These are phyloP conservation scores for Diphasiastrum complanatum DNA, from an alignment of 83 land plant genomes.

Conservation along the genomic window DNA sequence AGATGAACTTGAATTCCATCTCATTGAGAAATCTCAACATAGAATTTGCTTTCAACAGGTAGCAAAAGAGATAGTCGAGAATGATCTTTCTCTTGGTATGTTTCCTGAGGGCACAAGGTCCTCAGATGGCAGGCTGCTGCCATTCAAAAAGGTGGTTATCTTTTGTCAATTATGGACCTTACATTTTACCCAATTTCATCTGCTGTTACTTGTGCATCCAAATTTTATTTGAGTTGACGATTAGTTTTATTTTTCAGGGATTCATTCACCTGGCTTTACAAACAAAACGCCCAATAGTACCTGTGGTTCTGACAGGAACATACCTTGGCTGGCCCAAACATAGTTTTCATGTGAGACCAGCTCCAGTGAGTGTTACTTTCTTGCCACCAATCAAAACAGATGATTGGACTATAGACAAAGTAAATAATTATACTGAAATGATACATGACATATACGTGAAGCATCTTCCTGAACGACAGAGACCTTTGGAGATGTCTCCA, in stretches of 20 bases:
- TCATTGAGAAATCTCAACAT: not conserved
- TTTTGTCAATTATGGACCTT: not conserved
- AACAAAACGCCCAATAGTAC: slow-evolving; percentile 40
- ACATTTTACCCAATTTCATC: not conserved
- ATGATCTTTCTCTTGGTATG: slow-evolving; percentile 37
- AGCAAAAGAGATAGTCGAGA: slow-evolving; percentile 28
- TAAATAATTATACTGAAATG: slow-evolving; percentile 31
- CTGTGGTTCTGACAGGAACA: slow-evolving; percentile 43
- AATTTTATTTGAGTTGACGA: not conserved
- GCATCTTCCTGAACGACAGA: slow-evolving; percentile 44
- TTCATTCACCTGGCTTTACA: slow-evolving; percentile 46
- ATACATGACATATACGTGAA: slow-evolving; percentile 31
- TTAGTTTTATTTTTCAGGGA: slow-evolving; percentile 33
- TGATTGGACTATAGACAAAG: slow-evolving; percentile 36
- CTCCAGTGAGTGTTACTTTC: slow-evolving; percentile 36
- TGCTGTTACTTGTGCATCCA: not conserved
- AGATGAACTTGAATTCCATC: not conserved
- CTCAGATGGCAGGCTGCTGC: slow-evolving; percentile 39
- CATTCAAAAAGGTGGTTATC: slow-evolving; percentile 39
- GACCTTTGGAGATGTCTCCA: slow-evolving; percentile 34
- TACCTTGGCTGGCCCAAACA: slow-evolving; percentile 46
- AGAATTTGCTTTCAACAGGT: slow-evolving; percentile 19
- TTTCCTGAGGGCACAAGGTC: slow-evolving; percentile 55
- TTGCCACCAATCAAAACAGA: slow-evolving; percentile 41
- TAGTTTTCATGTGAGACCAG: slow-evolving; percentile 39